Conservation (phyloP, 139 green algal genomes). For the Chlamydomonas incerta region DNA sequence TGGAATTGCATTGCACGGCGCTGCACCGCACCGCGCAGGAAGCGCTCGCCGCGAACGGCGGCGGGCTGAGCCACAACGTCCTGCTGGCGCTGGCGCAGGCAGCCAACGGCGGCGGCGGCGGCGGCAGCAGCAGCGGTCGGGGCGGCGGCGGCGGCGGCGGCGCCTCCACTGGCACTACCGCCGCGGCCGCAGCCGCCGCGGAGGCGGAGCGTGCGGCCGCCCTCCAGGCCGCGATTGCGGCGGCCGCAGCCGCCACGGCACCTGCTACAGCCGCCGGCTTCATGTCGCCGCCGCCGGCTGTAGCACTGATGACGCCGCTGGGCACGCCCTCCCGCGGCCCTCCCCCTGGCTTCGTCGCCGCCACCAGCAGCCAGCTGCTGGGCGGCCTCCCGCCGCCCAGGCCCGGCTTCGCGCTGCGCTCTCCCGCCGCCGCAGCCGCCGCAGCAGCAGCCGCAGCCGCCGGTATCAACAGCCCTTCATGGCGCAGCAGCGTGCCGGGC, state of each 20-base stretch:
- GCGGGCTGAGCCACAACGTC: conserved; percentile 5
- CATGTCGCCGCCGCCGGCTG: background rate
- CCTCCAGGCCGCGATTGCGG: background rate
- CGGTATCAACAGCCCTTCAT: no score
- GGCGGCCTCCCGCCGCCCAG: background rate
- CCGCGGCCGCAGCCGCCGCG: background rate
- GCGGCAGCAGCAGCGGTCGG: background rate
- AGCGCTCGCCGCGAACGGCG: background rate
- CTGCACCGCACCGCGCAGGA: background rate
- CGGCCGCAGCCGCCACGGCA: no score
- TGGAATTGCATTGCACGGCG: no score
- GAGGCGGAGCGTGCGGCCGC: background rate
- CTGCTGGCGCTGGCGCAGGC: conserved; percentile 16
- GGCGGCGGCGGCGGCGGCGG: background rate
- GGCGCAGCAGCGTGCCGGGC: no score
- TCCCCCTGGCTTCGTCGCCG: background rate
- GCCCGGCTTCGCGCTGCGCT: background rate
- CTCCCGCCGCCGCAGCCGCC: background rate
- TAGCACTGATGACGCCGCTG: background rate
- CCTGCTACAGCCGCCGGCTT: no score
- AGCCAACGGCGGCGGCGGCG: background rate
- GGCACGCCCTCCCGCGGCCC: background rate
- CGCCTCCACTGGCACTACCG: background rate
- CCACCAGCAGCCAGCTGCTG: no score
- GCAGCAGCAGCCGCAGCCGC: no score